Base-by-base conservation (phyloP, 192 early-diverging fungal species). In the Umbelopsis isabellina region DNA sequence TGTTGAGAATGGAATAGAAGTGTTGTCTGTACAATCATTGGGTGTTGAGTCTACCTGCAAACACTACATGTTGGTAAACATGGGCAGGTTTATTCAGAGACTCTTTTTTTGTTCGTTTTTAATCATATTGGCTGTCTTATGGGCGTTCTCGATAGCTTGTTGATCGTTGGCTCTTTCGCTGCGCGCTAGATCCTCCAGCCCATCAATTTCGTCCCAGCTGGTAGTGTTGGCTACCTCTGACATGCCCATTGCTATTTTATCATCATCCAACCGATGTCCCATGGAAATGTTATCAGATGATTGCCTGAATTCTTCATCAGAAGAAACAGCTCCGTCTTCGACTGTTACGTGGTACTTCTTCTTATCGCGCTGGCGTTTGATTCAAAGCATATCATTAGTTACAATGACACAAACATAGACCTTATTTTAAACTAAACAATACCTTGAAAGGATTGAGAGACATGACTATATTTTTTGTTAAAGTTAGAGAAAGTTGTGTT, bases 261-360 rank as follows among this genome's bases (percentile, higher is more conserved):
- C 55, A 35, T 61, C 55, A 15, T 61, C 55, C 25, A 61, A 30
- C 18, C 33, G 55, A 35, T 61, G 55, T 1, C 55, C 55, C 55
- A 61, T 61, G 16, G 55, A 61, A 35, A 61, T 35, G 8, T 61
- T 61, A 33, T 61, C 55, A 27, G 55, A 61, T 15, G 55, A 35
- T 61, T 61, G 55, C 33, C 55, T 61, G 33, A 61, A 61, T 30
- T 61, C 55, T 61, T 61, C 55, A n/a, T 61, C 55, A 35, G 55
- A 61, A 12, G 55, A 61, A 0, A 35, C 13, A 7, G 55, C 55
- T 3, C 55, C 55, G 27, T 61, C 55, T 61, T 61, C 55, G 2
- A 61, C 55, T 11, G 55, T 61, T 61, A 61, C 55, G 55, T 61
- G 55, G 25, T 61, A 61, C 55, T 61, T 61, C 18, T 61, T 61